Conservation (phyloP, 371 early-diverging fungal genomes). For the Mortierella sp. region DNA sequence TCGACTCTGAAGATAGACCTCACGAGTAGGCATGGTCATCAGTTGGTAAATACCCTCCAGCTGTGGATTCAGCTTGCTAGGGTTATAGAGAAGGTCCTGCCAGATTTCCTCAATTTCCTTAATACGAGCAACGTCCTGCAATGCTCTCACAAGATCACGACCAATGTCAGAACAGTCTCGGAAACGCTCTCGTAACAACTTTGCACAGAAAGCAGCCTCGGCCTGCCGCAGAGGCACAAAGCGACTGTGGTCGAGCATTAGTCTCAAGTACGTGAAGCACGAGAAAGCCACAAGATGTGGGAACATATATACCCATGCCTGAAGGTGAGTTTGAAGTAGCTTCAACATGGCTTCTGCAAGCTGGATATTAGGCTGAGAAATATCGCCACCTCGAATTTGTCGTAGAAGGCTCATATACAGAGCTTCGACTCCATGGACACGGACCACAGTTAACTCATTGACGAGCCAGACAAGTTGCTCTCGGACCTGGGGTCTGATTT, state of each 20-base stretch:
- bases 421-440: constrained; percentile 64
- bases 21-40: constrained; percentile 66
- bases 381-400: constrained; percentile 77
- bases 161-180: constrained; percentile 72
- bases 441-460: constrained; percentile 62
- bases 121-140: constrained; percentile 71
- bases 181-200: constrained; percentile 60
- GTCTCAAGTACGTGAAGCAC: constrained; percentile 68
- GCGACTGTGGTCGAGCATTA: constrained; percentile 64
- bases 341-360: constrained; percentile 65
- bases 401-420: constrained; percentile 64
- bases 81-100: constrained; percentile 64
- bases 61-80: constrained; percentile 65
- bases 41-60: constrained; percentile 59
- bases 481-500: constrained; percentile 59
- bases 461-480: constrained; percentile 72
- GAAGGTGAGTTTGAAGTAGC: constrained; percentile 59
- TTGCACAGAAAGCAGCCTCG: constrained; percentile 65
- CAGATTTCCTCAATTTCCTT: constrained; percentile 72
- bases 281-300: constrained; percentile 66
- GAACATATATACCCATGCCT: constrained; percentile 57
- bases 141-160: constrained; percentile 74
- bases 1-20: constrained; percentile 67
- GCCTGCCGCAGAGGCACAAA: constrained; percentile 58
- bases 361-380: constrained; percentile 57